phyloP scores from a whole-genome alignment of 257 asterid genomes.

The Solanum paucissectum region DNA sequence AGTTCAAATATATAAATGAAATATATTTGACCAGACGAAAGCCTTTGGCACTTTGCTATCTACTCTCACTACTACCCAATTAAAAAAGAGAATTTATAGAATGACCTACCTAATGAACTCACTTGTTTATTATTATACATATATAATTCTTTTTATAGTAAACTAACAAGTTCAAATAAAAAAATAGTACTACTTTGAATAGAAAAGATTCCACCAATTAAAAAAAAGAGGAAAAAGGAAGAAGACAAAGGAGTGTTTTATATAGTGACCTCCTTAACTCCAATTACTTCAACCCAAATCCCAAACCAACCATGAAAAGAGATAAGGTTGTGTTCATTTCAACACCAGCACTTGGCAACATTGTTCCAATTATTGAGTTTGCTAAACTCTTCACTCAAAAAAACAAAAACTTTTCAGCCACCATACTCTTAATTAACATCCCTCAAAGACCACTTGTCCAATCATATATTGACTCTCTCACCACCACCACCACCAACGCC shows the following conservation, averaged over 20 bases:
- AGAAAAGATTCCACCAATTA: not conserved
- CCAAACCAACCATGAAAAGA: not conserved
- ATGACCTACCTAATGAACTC: not conserved
- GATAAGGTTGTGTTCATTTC: conserved; percentile 5
- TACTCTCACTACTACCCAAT: not conserved
- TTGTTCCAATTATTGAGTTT: conserved; percentile 9
- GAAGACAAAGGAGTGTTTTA: not conserved
- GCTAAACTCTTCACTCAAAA: not conserved
- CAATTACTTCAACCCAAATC: not conserved
- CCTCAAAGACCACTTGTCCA: conserved; percentile 6
- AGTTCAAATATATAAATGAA: too few species aligned
- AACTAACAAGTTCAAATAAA: not conserved
- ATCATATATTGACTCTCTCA: not conserved
- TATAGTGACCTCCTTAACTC: not conserved
- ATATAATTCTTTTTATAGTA: not conserved
- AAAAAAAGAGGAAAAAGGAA: too few species aligned
- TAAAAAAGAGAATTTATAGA: not conserved
- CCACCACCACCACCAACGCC: not conserved
- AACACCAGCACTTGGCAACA: conserved; percentile 7
- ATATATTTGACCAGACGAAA: not conserved
- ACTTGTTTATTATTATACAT: not conserved
- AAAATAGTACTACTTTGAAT: not conserved
- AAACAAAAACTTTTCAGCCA: not conserved
- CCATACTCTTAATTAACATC: not conserved
- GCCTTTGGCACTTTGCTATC: not conserved